phyloP scores from a whole-genome alignment of 2,329 filamentous ascomycete genomes.

The Biscogniauxia mediterranea region DNA sequence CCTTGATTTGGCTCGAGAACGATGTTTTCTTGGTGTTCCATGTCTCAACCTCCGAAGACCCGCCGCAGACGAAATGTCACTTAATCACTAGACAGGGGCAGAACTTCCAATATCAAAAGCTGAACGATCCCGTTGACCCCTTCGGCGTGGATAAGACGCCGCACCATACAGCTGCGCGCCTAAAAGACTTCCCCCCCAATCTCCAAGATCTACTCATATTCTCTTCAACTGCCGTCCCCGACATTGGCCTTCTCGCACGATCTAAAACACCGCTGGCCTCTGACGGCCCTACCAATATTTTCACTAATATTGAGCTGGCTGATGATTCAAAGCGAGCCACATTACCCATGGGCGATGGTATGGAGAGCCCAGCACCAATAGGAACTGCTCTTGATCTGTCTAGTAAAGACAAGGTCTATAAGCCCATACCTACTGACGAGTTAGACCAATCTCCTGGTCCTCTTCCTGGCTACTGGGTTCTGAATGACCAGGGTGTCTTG shows the following conservation, averaged over 20 bases:
- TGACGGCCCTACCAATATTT: constrained; percentile 63
- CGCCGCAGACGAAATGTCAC: constrained; percentile 70
- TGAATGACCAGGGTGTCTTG: constrained; percentile 87
- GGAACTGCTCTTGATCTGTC: constrained; percentile 85
- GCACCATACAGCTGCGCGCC: constrained; percentile 73
- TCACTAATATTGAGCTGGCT: constrained; percentile 69
- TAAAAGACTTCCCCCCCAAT: constrained; percentile 77
- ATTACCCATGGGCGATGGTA: constrained; percentile 67
- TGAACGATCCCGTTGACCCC: constrained; percentile 71
- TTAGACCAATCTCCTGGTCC: constrained; percentile 77
- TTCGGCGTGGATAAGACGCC: constrained; percentile 66
- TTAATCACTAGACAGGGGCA: constrained; percentile 68
- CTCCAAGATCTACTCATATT: constrained; percentile 80
- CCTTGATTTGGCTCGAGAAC: constrained; percentile 85
- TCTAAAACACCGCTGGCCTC: constrained; percentile 66
- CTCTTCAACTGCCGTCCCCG: constrained; percentile 74
- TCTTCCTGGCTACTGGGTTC: constrained; percentile 76
- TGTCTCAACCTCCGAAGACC: constrained; percentile 59
- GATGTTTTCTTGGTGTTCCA: constrained; percentile 80
- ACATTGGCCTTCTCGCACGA: constrained; percentile 75
- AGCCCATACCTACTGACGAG: constrained; percentile 75
- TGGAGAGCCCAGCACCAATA: constrained; percentile 72
- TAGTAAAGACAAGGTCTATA: constrained; percentile 71
- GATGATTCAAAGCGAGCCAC: constrained; percentile 74
- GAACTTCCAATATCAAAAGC: constrained; percentile 69